Evolutionary conservation across 768 basidiomycete species (phyloP), one percentile per base, ranked within the genome.

Genomic region (Hortiboletus flavorubellus): DNA sequence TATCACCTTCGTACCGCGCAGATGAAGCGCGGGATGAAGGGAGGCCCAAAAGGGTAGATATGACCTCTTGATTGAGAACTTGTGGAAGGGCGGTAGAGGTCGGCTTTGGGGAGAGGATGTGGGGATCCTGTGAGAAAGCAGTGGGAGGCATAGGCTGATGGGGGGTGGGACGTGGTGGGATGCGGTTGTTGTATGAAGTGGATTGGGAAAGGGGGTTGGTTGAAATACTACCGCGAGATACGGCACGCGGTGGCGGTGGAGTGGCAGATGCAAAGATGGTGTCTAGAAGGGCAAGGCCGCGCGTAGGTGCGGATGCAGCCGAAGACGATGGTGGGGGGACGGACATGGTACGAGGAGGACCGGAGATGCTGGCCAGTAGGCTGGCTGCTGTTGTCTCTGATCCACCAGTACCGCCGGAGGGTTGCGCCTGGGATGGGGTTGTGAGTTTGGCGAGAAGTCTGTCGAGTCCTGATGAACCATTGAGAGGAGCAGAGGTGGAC

Each of bases 221-320:
- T 21, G 51, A 42, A n/a, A 38, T 38, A 14, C 48, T 47, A 15
- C 46, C 26, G 9, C 60, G 68, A 54, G 69, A 68, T 31, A 56
- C 38, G 33, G 56, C 54, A 5, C 59, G 58, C 2, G 45, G 60
- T 41, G 59, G 66, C 12, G 71, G 63, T 23, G 68, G 68, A 15
- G 69, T 72, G 6, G 83, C 89, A 6, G 88, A 91, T 4, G 89
- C 89, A 65, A 91, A 91, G 40, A 91, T 87, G 12, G 81, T 78
- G 59, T 87, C 76, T 15, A 91, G 73, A 33, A 91, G 75, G 16
- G 80, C 73, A 46, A 80, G 74, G 7, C 88, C 86, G n/a, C 80
- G 79, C 38, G 70, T 64, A 23, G 72, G 67, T 40, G 67, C 54
- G 35, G 58, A 50, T 53, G 47, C 48, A 51, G 65, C 46, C 7